phyloP scores from a whole-genome alignment of 768 basidiomycete species.

The Suillus weaverae region DNA sequence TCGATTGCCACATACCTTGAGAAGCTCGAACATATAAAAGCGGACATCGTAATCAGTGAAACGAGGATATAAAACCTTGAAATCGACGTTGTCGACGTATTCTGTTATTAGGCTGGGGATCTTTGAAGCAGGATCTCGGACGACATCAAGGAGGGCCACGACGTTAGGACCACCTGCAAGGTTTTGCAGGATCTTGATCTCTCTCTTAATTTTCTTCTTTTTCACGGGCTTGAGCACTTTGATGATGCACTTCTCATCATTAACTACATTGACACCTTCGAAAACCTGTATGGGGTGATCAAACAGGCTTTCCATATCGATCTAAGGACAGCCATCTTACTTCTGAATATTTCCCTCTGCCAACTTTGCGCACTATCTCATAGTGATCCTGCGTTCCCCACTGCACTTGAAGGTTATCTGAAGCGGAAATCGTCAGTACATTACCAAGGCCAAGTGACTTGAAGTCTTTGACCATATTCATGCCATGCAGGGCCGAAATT shows the following conservation, averaged over 20 bases:
- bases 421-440: slow-evolving; percentile 20
- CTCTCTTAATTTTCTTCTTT: slow-evolving; percentile 99
- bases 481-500: slow-evolving; percentile 90
- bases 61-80: slow-evolving; percentile 93
- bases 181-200: slow-evolving; percentile 98
- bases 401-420: slow-evolving; percentile 95
- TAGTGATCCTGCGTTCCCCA: slow-evolving; percentile 98
- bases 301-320: slow-evolving; percentile 15
- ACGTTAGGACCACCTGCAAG: slow-evolving; percentile 95
- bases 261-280: slow-evolving; percentile 88
- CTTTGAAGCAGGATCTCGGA: slow-evolving; percentile 93
- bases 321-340: slow-evolving; percentile 39
- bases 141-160: slow-evolving; percentile 90
- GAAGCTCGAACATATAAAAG: slow-evolving; percentile 94
- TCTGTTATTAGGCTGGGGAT: slow-evolving; percentile 97
- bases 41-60: slow-evolving; percentile 96
- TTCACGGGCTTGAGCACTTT: slow-evolving; percentile 99
- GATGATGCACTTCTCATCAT: slow-evolving; percentile 95
- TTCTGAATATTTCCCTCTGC: slow-evolving; percentile 94
- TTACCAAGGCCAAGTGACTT: slow-evolving; percentile 1
- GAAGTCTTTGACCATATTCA: slow-evolving; percentile 75
- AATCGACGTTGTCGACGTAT: slow-evolving; percentile 98
- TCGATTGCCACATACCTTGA: slow-evolving; percentile 60
- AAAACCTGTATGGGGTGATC: slow-evolving; percentile 60
- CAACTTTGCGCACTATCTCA: slow-evolving; percentile 96